Percentiles rank a stretch among this genome's conserved stretches.
These are phyloP conservation scores for Blastobotrys robertii DNA, from an alignment of 805 yeast genomes.

Conservation along the genomic window DNA sequence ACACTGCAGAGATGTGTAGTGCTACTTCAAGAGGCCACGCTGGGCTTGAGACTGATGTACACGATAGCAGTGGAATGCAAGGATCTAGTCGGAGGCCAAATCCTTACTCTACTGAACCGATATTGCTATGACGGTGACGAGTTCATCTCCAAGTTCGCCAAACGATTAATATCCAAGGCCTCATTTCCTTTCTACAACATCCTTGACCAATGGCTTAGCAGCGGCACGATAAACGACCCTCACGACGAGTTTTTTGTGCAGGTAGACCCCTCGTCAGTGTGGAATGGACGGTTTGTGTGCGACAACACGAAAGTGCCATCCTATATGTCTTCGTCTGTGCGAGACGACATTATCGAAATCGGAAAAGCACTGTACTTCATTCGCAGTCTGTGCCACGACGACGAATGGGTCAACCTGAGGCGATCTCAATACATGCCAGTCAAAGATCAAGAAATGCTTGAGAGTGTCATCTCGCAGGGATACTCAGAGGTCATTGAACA, in stretches of 20 bases:
- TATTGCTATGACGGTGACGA: slow-evolving; percentile 57
- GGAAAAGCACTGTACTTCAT: slow-evolving; percentile 68
- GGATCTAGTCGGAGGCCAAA: slow-evolving; percentile 38
- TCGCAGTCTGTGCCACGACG: slow-evolving; percentile 54
- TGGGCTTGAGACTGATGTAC: slow-evolving; percentile 48
- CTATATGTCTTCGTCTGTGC: slow-evolving; percentile 26
- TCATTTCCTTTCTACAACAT: slow-evolving; percentile 52
- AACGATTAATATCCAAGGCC: slow-evolving; percentile 35
- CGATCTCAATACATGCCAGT: slow-evolving; percentile 8
- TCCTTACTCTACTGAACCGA: slow-evolving; percentile 43
- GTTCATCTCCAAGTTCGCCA: slow-evolving; percentile 36
- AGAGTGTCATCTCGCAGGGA: slow-evolving; percentile 27
- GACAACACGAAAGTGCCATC: slow-evolving; percentile 28
- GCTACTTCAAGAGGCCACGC: slow-evolving; percentile 40
- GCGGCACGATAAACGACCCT: slow-evolving; percentile 51
- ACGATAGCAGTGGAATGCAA: slow-evolving; percentile 32
- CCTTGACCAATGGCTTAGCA: slow-evolving; percentile 54
- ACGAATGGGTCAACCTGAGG: slow-evolving; percentile 43
- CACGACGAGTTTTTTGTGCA: slow-evolving; percentile 55
- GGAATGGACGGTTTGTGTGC: slow-evolving; percentile 19
- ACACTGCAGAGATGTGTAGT: slow-evolving; percentile 29
- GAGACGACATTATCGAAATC: slow-evolving; percentile 30
- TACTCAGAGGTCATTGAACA: slow-evolving; percentile 43
- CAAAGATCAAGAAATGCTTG: slow-evolving; percentile 16
- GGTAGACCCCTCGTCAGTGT: slow-evolving; percentile 12